These are phyloP conservation scores for Arachnomyces sp. DNA, from an alignment of 2,329 filamentous ascomycete species.

Conservation along the genomic window DNA sequence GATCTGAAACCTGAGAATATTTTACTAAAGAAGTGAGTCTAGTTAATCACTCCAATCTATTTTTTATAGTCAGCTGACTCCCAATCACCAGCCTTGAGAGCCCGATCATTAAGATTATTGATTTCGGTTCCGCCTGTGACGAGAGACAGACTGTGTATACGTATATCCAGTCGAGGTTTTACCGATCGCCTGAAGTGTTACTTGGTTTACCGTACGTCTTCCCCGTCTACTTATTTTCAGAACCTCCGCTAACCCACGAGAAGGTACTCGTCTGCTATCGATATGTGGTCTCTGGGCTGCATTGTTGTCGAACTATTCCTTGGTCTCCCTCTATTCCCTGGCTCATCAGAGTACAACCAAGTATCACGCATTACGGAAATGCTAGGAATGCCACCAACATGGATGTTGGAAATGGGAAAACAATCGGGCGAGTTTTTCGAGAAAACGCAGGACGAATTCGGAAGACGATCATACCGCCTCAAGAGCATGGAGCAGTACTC, in stretches of 20 bases:
- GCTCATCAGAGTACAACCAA: conserved; percentile 97
- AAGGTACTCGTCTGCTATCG: conserved; percentile 90
- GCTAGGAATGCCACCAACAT: conserved; percentile 90
- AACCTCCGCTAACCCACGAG: not conserved
- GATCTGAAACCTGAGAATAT: conserved; percentile 99
- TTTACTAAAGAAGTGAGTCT: conserved; percentile 72
- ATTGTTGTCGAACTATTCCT: conserved; percentile 97
- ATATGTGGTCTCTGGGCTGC: conserved; percentile 99
- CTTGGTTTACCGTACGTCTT: conserved; percentile 66
- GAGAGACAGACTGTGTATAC: conserved; percentile 98
- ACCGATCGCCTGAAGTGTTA: conserved; percentile 90
- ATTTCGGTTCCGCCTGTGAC: conserved; percentile 97
- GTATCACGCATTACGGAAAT: conserved; percentile 96
- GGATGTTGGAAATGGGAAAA: conserved; percentile 99
- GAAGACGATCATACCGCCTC: conserved; percentile 77
- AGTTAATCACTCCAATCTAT: conserved; percentile 3
- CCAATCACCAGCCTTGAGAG: conserved; percentile 62
- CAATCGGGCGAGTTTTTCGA: conserved; percentile 97
- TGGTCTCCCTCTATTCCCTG: conserved; percentile 86
- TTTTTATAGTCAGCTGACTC: conserved; percentile 3
- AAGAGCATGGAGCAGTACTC: conserved; percentile 99
- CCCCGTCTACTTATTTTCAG: not conserved
- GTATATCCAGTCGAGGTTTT: conserved; percentile 97
- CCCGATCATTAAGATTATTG: conserved; percentile 99
- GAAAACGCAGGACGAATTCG: conserved; percentile 84